These are phyloP conservation scores for Aspergillus eucalypticola DNA, from an alignment of 2,329 filamentous ascomycete genomes.

Conservation along the genomic window DNA sequence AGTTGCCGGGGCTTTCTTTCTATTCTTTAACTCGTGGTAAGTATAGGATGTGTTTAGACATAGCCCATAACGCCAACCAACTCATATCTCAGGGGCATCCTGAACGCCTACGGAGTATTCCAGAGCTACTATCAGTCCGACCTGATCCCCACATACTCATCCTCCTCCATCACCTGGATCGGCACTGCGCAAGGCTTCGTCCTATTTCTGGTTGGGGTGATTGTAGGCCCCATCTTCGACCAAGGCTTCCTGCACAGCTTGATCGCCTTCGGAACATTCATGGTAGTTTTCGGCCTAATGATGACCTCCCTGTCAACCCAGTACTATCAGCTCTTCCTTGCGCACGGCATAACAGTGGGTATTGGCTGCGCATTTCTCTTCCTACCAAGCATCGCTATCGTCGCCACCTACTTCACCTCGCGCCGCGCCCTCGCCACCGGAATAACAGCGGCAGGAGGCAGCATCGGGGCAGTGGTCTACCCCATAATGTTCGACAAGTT, in stretches of 20 bases:
- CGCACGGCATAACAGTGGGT: slow-evolving; percentile 56
- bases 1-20: slow-evolving; percentile 23
- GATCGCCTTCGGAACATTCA: slow-evolving; percentile 43
- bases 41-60: not conserved
- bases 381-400: slow-evolving; percentile 37
- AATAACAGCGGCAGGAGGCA: slow-evolving; percentile 56
- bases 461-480: slow-evolving; percentile 60
- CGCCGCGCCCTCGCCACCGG: slow-evolving; percentile 57
- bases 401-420: slow-evolving; percentile 55
- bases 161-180: slow-evolving; percentile 52
- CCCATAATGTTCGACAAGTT: slow-evolving; percentile 62
- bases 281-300: slow-evolving; percentile 38
- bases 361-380: slow-evolving; percentile 55
- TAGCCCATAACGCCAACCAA: not conserved
- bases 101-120: slow-evolving; percentile 52
- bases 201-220: slow-evolving; percentile 49
- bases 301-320: slow-evolving; percentile 31
- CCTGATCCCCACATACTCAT: slow-evolving; percentile 35
- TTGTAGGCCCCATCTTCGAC: slow-evolving; percentile 54
- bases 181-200: slow-evolving; percentile 51
- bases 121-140: slow-evolving; percentile 50
- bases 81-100: slow-evolving; percentile 34
- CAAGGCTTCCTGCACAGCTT: slow-evolving; percentile 45
- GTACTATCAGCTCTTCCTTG: slow-evolving; percentile 60
- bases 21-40: slow-evolving; percentile 28